A percentile compares a stretch with the other conserved stretches of the same genome.
Evolutionary conservation across 257 asterid genomes (phyloP).

Genomic region (Solanum gandarillasii): DNA sequence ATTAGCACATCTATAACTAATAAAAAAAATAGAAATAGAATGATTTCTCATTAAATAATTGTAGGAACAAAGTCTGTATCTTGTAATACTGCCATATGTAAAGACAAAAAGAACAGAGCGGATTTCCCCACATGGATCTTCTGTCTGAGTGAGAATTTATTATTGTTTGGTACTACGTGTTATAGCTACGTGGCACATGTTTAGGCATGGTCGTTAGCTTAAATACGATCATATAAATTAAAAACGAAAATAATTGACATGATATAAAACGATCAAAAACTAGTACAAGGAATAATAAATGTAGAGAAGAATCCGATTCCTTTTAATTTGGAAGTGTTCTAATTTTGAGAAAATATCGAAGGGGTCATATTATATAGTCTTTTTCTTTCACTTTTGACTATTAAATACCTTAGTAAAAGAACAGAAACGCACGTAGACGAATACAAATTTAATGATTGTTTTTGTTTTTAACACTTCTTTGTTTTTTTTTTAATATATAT

Average conservation of each 20-base stretch:
- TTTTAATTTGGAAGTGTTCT: constrained; percentile 1
- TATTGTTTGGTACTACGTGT: background rate
- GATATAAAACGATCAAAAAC: background rate
- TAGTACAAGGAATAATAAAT: background rate
- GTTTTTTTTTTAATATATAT: background rate
- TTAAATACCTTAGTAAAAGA: background rate
- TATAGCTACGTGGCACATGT: constrained; percentile 15
- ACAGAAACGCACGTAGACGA: background rate
- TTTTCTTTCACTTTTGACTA: background rate
- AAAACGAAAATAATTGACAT: background rate
- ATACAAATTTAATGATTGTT: background rate
- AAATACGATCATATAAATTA: no score
- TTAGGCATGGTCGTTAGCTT: background rate
- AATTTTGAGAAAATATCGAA: background rate
- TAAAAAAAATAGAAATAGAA: background rate
- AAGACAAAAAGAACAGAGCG: background rate
- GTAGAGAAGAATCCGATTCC: constrained; percentile 1
- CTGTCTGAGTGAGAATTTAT: background rate
- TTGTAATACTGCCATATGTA: background rate
- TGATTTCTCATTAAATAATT: background rate
- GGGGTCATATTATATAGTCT: background rate
- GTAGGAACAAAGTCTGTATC: background rate
- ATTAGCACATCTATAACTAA: background rate
- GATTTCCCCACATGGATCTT: background rate
- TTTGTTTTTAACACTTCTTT: background rate